Evolutionary conservation across 352 stramenopile species (phyloP), one percentile per base, ranked within the genome.

Genomic region (Globisporangium alternatum): DNA sequence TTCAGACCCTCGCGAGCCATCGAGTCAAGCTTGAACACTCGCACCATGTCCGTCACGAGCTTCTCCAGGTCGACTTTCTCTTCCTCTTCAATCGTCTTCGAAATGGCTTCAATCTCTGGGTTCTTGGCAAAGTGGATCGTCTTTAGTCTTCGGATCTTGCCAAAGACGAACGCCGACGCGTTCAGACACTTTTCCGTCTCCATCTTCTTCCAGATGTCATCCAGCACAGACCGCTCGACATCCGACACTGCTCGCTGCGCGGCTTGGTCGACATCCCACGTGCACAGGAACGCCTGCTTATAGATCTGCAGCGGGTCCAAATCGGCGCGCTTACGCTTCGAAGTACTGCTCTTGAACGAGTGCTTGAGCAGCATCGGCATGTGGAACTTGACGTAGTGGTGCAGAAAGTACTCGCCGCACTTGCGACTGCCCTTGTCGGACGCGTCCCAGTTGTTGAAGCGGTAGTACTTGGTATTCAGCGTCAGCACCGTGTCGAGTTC

Each of bases 171-270:
- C 35, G 78, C 80, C 41, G 80, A 89, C 31, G 74, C 70, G 30
- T 89, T 89, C 60, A 77, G 61, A 65, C 78, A 88, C 76, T 86
- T 84, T 30, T 83, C 75, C 31, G 70, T 83, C 57, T 91, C 81
- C 74, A 91, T 89, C 66, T 91, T 91, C 67, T 78, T 88, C 81
- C 81, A 95, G 62, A 93, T 90, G 51, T 95, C 84, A 67, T 95
- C 84, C 62, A 95, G 71, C 49, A 93, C 77, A 10, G 73, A 75
- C 2, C 60, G 70, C 53, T 93, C 81, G n/a, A 92, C 79, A 57
- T 93, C 81, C 53, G 77, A 89, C 15, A 95, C 86, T 3, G 86
- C 83, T 33, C 81, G 74, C 37, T 72, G 68, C 28, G 86, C 86
- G 10, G 81, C 80, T 8, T 75, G 67, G 58, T 93, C 86, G 22